Percentiles rank a stretch among this genome's conserved stretches.
phyloP scores from a whole-genome alignment of 2,329 filamentous ascomycete species.

The Sporothrix humicola region DNA sequence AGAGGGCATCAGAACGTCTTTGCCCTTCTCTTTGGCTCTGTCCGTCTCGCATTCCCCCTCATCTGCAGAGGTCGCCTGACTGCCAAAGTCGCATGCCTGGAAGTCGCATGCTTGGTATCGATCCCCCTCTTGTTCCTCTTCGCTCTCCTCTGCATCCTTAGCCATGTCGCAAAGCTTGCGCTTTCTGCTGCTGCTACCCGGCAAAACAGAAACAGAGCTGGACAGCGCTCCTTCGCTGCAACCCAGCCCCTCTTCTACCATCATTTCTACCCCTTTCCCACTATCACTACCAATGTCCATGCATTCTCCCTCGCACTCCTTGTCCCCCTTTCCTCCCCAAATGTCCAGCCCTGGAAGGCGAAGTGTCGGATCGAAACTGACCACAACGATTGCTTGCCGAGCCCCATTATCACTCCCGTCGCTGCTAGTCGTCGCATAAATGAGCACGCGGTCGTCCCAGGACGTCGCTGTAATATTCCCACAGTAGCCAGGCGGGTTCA shows the following conservation, averaged over 20 bases:
- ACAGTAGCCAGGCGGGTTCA: constrained; percentile 49
- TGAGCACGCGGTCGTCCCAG: constrained; percentile 55
- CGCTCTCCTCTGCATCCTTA: neutral
- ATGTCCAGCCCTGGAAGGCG: constrained; percentile 24
- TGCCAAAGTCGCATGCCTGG: neutral
- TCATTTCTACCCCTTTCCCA: neutral
- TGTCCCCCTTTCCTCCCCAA: constrained; percentile 19
- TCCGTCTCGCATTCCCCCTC: neutral
- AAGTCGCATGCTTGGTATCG: neutral
- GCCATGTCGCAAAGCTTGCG: neutral
- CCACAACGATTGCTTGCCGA: constrained; percentile 47
- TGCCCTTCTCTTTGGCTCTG: neutral
- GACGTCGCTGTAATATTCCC: constrained; percentile 48
- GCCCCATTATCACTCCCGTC: constrained; percentile 38
- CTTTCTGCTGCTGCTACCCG: neutral
- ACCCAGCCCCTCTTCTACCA: neutral
- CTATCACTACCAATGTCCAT: neutral
- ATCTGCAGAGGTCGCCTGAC: neutral
- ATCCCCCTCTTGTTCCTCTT: neutral
- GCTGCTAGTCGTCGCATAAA: constrained; percentile 50
- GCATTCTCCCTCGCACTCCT: neutral
- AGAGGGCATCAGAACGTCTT: neutral
- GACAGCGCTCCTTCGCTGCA: constrained; percentile 11
- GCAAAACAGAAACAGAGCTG: neutral
- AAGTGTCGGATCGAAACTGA: constrained; percentile 51